These are phyloP conservation scores for Beta vulgaris DNA, from an alignment of 148 eudicot species.

Conservation along the genomic window DNA sequence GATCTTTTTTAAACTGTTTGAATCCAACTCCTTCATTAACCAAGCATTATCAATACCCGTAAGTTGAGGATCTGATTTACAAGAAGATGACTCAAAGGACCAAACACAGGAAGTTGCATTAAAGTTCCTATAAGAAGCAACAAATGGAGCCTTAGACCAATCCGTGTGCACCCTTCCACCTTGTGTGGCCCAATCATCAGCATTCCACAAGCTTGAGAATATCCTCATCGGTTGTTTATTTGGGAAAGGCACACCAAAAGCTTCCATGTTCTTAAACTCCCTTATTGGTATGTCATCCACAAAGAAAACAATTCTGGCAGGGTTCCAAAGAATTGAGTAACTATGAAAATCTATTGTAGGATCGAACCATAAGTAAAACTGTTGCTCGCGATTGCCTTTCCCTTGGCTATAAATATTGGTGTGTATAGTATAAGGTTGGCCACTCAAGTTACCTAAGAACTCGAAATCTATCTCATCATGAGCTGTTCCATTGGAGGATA, in stretches of 20 bases:
- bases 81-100: not conserved
- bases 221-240: not conserved
- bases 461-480: constrained; percentile 7
- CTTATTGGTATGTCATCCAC: not conserved
- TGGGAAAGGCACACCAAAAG: constrained; percentile 1
- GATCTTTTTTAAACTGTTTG: not conserved
- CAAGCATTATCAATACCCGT: not conserved
- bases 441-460: constrained; percentile 1
- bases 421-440: not conserved
- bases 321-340: not conserved
- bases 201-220: not conserved
- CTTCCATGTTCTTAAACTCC: constrained; percentile 1
- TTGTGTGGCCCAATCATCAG: constrained; percentile 6
- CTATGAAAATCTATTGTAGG: not conserved
- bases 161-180: constrained; percentile 1
- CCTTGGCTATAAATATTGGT: not conserved
- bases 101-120: not conserved
- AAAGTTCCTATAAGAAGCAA: not conserved
- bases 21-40: not conserved
- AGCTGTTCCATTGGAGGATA: not conserved
- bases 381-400: constrained; percentile 2
- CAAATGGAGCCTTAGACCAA: constrained; percentile 4
- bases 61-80: not conserved
- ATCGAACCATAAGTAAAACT: constrained; percentile 5
- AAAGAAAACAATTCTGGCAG: not conserved